Evolutionary conservation across 495 filamentous ascomycete species (phyloP), one percentile per base, ranked within the genome.

Genomic region (Pyrenopolyporus hunteri): DNA sequence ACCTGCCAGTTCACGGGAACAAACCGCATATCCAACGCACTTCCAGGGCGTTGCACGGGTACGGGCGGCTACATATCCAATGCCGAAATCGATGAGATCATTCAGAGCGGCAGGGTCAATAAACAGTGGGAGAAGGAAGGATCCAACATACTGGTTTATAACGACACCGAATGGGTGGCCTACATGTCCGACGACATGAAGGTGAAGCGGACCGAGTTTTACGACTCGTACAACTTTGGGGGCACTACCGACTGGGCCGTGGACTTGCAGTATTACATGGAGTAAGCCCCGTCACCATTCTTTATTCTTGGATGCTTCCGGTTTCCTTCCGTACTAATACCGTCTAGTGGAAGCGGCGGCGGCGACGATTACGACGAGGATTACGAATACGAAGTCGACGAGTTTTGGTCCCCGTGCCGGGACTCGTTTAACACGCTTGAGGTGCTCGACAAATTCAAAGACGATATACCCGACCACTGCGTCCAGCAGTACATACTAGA

Each of bases 201-300:
- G 33, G 40, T 39, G 20, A 26, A 32, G 5, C 48, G 48, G 22
- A 4, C 20, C 13, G 33, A 26, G 20, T 25, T 39, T 22, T 51
- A 26, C n/a, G 25, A 51, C n/a, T 25, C 19, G 20, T 28, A 28
- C 19, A 51, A 51, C 33, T 51, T 51, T 26, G 48, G 33, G 1
- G 48, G 48, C 22, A 51, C 20, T 25, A 54, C 29, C 17, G 51
- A 54, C 17, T 54, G 51, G 51, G 48, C 48, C 8, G 51, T 54
- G 11, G 51, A 43, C 39, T 26, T 44, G 51, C 39, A 54, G 23
- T 52, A 39, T 29, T 37, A 26, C 13, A 11, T 23, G 13, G 33
- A 52, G 35, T 29, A 39, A 52, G 35, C 29, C 35, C 19, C 22
- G n/a, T 8, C 33, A 6, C 31, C 22, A 19, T 37, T 13, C 31